Base-by-base conservation (phyloP, 1,284 basidiomycete genomes). In the Ustilago tritici region DNA sequence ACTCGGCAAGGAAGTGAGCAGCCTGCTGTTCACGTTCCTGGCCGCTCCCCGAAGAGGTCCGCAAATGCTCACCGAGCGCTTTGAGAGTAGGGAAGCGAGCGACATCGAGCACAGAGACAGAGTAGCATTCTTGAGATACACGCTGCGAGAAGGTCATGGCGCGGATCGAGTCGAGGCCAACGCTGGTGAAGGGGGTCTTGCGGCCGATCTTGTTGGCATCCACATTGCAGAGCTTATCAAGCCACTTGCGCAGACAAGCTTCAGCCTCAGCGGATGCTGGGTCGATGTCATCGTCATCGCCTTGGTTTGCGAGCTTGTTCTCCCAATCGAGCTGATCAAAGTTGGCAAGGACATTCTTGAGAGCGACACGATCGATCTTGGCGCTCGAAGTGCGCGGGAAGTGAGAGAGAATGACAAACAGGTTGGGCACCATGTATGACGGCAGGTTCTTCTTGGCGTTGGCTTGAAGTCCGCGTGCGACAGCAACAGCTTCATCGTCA, bases 331-430 rank as follows among this genome's bases (percentile, higher is more conserved):
- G 67, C 59, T 79, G 70, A 56, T 86, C 84, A 40, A 86, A 71
- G 43, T 56, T 36, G 49, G 68, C 65, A 23, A 85, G 74, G 31
- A 80, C 81, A 17, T 79, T 77, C 23, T 82, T 77, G 52, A 87
- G 77, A 5, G 84, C 84, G 34, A 82, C 82, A 11, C 86, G 79
- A 60, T 87, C 86, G 54, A 87, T 84, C 79, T 87, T 87, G 53
- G 86, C 86, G 32, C 84, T 86, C 15, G 86, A 83, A 2, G 86
- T 87, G 57, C 84, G 82, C 17, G 86, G 86, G 50, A 87, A 85
- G 47, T 79, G 80, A 17, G 72, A 76, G 17, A 87, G 78, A 32
- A 87, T 80, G 58, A 87, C 56, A 64, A 87, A 83, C 41, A 87
- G 81, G 40, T 82, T 81, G 6, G 78, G 85, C 3, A 86, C 67